Evolutionary conservation across 2,329 filamentous ascomycete genomes (phyloP), one percentile per base, ranked within the genome.

Genomic region (Aspergillus flavus): DNA sequence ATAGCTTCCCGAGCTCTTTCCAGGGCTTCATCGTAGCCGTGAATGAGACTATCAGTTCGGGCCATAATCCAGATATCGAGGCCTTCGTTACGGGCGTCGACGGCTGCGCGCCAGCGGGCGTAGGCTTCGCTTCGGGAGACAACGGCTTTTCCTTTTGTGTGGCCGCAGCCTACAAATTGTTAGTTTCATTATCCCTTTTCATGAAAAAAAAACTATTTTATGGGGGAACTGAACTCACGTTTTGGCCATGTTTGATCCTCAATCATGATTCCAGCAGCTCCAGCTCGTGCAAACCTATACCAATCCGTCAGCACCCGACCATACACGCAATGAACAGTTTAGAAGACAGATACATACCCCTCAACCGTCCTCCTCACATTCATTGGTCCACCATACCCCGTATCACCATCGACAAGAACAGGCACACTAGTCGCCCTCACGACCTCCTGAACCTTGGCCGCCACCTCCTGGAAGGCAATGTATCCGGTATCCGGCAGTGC

Each of bases 181-280:
- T 36, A 36, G 1, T 16, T 16, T 16, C 34, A 16, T 36, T 14
- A 6, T 6, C 6, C 5, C 1, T 11, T 36, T 36, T 36, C 14
- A 7, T 28, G 1, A 55, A 11, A 21, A 19, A 36, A 7, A 36
- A 0, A 26, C 14, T 36, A 7, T 16, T 36, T 2, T 36, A n/a
- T 10, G 52, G 11, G 10, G 5, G 26, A 11, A 16, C 1, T 39
- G 28, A 45, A 32, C 76, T 65, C 59, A 83, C 81, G 70, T 61
- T 84, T 83, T 9, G 82, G 81, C 81, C 81, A 84, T 0, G 79
- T 81, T 64, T 83, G 81, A 61, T 83, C 81, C 61, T 83, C 81
- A 61, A 84, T 81, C 79, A 78, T 79, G 14, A 78, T 62, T 0
- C 76, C 76, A 4, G 76, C 76, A 2, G 75, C 75, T 0, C 75